phyloP scores from a whole-genome alignment of 345 rosid genomes.

The Gynandropsis gynandra region DNA sequence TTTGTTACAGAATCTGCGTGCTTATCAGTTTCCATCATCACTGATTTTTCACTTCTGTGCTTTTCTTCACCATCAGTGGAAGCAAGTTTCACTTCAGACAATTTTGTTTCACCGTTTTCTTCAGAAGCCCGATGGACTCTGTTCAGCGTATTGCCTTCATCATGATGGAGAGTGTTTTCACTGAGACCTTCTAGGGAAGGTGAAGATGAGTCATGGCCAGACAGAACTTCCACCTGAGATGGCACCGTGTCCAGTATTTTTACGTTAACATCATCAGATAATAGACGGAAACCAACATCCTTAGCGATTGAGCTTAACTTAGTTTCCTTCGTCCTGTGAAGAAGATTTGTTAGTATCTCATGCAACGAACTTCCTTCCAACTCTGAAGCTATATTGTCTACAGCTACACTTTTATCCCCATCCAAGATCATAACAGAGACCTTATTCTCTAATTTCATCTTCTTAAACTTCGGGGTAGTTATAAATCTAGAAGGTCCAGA shows the following conservation, averaged over 20 bases:
- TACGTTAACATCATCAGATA: constrained; percentile 63
- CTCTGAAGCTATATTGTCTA: constrained; percentile 46
- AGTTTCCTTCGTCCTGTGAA: constrained; percentile 54
- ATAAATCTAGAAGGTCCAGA: constrained; percentile 40
- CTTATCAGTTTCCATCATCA: constrained; percentile 30
- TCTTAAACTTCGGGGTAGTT: constrained; percentile 35
- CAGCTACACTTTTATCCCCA: constrained; percentile 48
- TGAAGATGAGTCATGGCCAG: constrained; percentile 30
- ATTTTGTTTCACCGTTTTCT: constrained; percentile 25
- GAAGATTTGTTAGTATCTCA: constrained; percentile 52
- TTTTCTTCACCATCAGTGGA: constrained; percentile 30
- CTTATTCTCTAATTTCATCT: constrained; percentile 46
- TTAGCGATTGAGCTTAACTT: constrained; percentile 73
- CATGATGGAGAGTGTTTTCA: constrained; percentile 23
- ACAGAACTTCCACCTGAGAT: constrained; percentile 34
- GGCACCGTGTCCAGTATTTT: constrained; percentile 35
- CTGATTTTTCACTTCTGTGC: constrained; percentile 24
- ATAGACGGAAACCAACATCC: constrained; percentile 74
- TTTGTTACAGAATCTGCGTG: constrained; percentile 22
- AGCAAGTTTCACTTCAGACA: constrained; percentile 27
- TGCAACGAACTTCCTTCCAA: constrained; percentile 63
- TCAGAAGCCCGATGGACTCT: constrained; percentile 23
- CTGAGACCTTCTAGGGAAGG: constrained; percentile 31
- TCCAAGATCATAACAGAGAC: constrained; percentile 62
- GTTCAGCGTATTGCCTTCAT: constrained; percentile 26